Base-by-base conservation (phyloP, 2,329 filamentous ascomycete species). In the Aureobasidium leucospermi region DNA sequence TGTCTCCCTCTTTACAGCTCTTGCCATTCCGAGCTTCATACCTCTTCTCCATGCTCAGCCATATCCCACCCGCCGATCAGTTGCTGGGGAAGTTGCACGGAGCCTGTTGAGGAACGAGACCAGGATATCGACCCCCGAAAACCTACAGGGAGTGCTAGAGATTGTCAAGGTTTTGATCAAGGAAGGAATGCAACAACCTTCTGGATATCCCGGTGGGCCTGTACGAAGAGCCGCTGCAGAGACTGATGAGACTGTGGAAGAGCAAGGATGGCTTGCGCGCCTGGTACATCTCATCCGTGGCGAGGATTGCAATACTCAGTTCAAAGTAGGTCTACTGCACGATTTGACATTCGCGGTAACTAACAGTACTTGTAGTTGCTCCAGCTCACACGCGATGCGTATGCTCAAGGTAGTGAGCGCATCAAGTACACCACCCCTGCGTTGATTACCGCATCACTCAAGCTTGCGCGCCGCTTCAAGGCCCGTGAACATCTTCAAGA, bases 161-260 rank as follows among this genome's bases (percentile, higher is more conserved):
- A 85, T 96, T 34, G 78, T 96, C 52, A 89, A 89, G 65, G 94
- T 99, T 0, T 78, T 99, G 38, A 94, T 99, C 71, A 94, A 91
- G 67, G 94, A 99, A 75, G 92, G 93, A 11, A 86, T 89, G 13
- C 92, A 96, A 68, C 52, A 49, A 46, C 85, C 89, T n/a, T 82
- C 85, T 48, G 90, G 90, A 32, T 96, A 96, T 67, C 87, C 92
- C 0, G 89, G 90, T 3, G 85, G 88, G 41, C 84, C 88, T 6
- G 75, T 79, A 13, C 89, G 93, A 69, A 81, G 90, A 63, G 85
- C 90, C 63, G 83, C 84, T 19, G 78, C 83, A 48, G 95, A 99
- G 77, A 97, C 94, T 0, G 94, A 99, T 63, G 95, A 99, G 76
- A 97, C 93, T 0, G 85, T 97, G 68, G 93, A 99, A 74, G 94